Evolutionary conservation across 225 moss, liverwort and hornwort genomes (phyloP).

Genomic region (Marchantia polymorpha): DNA sequence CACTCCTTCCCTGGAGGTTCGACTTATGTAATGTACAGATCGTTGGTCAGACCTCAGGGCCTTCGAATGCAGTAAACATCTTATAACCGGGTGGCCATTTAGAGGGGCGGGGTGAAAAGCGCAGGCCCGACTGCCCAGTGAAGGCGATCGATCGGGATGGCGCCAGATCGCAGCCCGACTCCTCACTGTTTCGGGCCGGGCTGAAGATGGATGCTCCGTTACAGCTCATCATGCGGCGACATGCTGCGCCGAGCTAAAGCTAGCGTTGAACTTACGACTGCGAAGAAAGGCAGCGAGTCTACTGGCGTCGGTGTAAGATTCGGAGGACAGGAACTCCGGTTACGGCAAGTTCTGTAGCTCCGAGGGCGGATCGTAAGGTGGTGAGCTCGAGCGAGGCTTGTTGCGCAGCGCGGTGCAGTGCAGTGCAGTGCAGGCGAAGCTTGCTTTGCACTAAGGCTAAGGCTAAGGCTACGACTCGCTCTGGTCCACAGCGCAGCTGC

Average conservation of each 20-base stretch:
- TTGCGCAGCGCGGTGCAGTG: neutral
- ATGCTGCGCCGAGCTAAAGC: constrained; percentile 1
- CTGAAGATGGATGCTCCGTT: neutral
- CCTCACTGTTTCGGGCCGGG: neutral
- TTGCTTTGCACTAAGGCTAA: neutral
- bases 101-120: neutral
- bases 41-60: neutral
- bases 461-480: neutral
- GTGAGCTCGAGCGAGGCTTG: neutral
- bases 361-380: neutral
- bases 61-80: neutral
- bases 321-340: neutral
- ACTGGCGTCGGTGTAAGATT: neutral
- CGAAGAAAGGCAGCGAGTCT: neutral
- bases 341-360: constrained; percentile 10
- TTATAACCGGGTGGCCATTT: neutral
- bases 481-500: neutral
- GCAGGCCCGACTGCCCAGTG: neutral
- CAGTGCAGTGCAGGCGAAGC: neutral
- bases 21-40: neutral
- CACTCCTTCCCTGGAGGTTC: neutral
- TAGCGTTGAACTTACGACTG: neutral
- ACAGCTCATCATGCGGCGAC: constrained; percentile 5
- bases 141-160: neutral
- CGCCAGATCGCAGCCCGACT: neutral